These are phyloP conservation scores for Candida adriatica DNA, from an alignment of 805 yeast genomes.

Conservation along the genomic window DNA sequence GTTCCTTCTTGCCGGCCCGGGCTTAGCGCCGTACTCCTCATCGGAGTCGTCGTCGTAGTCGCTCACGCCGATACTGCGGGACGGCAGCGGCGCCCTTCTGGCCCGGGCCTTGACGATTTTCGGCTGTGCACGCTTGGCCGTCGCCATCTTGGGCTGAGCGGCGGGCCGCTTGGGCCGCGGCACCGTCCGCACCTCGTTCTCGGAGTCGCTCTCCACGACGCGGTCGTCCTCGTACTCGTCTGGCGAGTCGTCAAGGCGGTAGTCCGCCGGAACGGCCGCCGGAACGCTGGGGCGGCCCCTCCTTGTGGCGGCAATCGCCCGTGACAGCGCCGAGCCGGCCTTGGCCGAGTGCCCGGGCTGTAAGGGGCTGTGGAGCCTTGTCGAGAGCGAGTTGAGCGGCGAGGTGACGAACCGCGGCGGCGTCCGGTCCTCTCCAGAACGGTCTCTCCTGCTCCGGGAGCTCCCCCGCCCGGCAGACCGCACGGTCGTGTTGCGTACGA, in stretches of 20 bases:
- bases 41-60: slow-evolving; percentile 7
- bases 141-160: slow-evolving; percentile 4
- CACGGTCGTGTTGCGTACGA: slow-evolving; percentile 17
- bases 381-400: slow-evolving; percentile 6
- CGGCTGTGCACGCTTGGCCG: slow-evolving; percentile 4
- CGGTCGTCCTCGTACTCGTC: slow-evolving; percentile 2
- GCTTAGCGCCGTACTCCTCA: slow-evolving; percentile 1
- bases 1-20: slow-evolving; percentile 1
- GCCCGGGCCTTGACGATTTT: slow-evolving; percentile 2
- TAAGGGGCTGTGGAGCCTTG: slow-evolving; percentile 9
- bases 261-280: neutral
- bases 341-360: slow-evolving; percentile 6
- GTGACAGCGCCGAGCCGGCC: slow-evolving; percentile 6
- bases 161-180: slow-evolving; percentile 1
- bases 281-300: slow-evolving; percentile 1
- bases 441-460: neutral
- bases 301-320: slow-evolving; percentile 13
- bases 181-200: slow-evolving; percentile 2
- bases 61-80: slow-evolving; percentile 1
- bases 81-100: slow-evolving; percentile 2
- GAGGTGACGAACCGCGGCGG: slow-evolving; percentile 8
- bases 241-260: slow-evolving; percentile 3
- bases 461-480: slow-evolving; percentile 6
- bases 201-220: slow-evolving; percentile 6
- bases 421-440: neutral